Conservation (phyloP, 2,329 filamentous ascomycete species). For the Annulohypoxylon truncatum region DNA sequence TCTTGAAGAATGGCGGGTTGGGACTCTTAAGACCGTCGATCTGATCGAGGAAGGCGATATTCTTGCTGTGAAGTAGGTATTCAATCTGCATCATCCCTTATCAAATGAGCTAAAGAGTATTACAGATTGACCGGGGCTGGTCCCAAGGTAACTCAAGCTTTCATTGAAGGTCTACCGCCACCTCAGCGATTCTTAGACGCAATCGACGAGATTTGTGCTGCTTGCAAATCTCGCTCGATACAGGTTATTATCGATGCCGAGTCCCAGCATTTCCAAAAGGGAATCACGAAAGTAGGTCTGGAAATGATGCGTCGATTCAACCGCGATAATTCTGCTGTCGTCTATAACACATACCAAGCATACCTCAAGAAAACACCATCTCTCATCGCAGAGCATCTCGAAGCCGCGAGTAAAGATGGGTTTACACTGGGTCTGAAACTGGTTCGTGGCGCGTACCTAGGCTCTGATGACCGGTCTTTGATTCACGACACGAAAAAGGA, state of each 20-base stretch:
- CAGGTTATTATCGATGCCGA: constrained; percentile 1
- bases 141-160: neutral
- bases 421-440: constrained; percentile 1
- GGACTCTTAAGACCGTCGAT: neutral
- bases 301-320: constrained; percentile 1
- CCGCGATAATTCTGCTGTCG: constrained; percentile 1
- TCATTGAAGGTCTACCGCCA: neutral
- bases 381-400: neutral
- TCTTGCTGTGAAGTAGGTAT: neutral
- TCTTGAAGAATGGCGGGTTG: neutral
- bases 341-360: constrained; percentile 4
- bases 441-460: neutral
- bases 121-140: neutral
- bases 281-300: neutral
- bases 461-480: neutral
- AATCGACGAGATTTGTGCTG: neutral
- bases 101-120: neutral
- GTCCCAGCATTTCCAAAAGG: constrained; percentile 2
- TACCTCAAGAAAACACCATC: neutral
- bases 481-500: constrained; percentile 1
- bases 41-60: neutral
- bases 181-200: neutral
- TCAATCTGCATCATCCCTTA: neutral
- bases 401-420: neutral
- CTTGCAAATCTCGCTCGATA: neutral